Percentiles rank a stretch among this genome's conserved stretches.
Conservation (phyloP, 1,284 basidiomycete genomes). For the Boletus sp. region DNA sequence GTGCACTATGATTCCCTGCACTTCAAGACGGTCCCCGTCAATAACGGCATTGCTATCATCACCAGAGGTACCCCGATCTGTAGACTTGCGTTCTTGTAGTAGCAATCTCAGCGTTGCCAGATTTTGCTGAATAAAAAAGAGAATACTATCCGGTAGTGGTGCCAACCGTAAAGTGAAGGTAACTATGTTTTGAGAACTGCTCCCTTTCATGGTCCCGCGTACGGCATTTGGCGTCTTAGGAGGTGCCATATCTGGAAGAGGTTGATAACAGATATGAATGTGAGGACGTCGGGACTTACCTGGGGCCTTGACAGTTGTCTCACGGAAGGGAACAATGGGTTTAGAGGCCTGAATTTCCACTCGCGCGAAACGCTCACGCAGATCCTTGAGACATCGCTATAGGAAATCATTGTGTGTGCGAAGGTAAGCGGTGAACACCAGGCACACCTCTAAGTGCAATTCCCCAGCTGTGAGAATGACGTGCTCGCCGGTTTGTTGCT, state of each 20-base stretch:
- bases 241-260: slow-evolving; percentile 76
- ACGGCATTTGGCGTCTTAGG: slow-evolving; percentile 71
- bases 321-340: slow-evolving; percentile 96
- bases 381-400: slow-evolving; percentile 91
- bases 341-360: slow-evolving; percentile 92
- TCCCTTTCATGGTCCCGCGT: slow-evolving; percentile 77
- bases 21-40: slow-evolving; percentile 42
- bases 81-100: slow-evolving; percentile 43
- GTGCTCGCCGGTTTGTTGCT: slow-evolving; percentile 96
- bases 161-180: slow-evolving; percentile 81
- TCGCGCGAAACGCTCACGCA: slow-evolving; percentile 91
- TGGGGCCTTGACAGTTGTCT: slow-evolving; percentile 81
- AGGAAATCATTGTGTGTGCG: neutral
- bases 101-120: slow-evolving; percentile 52
- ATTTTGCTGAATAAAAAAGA: slow-evolving; percentile 78
- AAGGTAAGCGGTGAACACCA: neutral
- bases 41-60: slow-evolving; percentile 35
- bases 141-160: slow-evolving; percentile 70
- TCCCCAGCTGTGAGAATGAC: slow-evolving; percentile 97
- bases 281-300: slow-evolving; percentile 41
- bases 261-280: slow-evolving; percentile 15
- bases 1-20: slow-evolving; percentile 55
- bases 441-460: slow-evolving; percentile 83
- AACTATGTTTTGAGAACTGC: slow-evolving; percentile 68
- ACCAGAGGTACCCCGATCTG: slow-evolving; percentile 28